These are phyloP conservation scores for Rosellinia necatrix DNA, from an alignment of 2,329 filamentous ascomycete genomes.

Conservation along the genomic window DNA sequence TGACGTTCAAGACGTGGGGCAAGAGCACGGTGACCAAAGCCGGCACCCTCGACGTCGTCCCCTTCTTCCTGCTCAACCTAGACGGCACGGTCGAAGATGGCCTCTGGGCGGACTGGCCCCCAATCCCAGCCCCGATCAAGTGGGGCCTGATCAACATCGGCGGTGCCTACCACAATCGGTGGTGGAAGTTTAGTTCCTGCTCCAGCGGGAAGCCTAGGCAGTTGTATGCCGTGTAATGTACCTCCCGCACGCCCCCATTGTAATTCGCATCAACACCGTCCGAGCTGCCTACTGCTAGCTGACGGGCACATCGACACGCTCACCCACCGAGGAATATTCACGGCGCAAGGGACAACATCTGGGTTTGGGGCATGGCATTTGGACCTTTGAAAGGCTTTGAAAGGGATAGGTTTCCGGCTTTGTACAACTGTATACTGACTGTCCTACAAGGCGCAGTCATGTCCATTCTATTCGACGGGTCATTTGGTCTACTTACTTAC, in stretches of 20 bases:
- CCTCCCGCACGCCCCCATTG: not conserved
- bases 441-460: no score
- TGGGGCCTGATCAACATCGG: constrained; percentile 65
- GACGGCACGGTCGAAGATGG: constrained; percentile 64
- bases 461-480: no score
- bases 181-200: constrained; percentile 71
- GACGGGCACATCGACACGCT: no score
- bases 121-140: constrained; percentile 63
- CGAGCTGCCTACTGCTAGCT: not conserved
- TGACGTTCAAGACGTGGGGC: constrained; percentile 64
- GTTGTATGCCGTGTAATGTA: constrained; percentile 53
- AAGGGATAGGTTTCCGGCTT: no score
- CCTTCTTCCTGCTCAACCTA: constrained; percentile 68
- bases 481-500: no score
- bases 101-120: constrained; percentile 66
- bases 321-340: no score
- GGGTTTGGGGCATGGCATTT: no score
- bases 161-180: constrained; percentile 58
- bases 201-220: constrained; percentile 55
- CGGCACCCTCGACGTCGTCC: constrained; percentile 62
- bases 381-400: no score
- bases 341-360: not conserved
- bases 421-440: no score
- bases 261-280: no score
- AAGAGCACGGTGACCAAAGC: constrained; percentile 67